Evolutionary conservation across 2,329 filamentous ascomycete species (phyloP).

Genomic region (Diaporthe vaccinii): DNA sequence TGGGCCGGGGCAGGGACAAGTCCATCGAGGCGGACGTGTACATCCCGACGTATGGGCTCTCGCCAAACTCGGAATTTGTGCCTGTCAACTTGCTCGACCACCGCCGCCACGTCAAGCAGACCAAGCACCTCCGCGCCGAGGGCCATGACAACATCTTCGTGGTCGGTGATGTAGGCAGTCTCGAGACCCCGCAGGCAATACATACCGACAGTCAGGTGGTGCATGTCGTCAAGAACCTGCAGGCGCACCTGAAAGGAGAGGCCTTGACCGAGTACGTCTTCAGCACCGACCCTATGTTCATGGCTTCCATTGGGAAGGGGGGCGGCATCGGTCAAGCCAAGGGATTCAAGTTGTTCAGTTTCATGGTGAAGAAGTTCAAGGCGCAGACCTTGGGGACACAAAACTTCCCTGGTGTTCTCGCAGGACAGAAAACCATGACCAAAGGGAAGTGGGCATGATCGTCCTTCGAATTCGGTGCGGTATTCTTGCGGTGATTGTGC

Average conservation of each 20-base stretch:
- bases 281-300: constrained; percentile 41
- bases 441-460: constrained; percentile 42
- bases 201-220: constrained; percentile 45
- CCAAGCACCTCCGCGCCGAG: constrained; percentile 45
- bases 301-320: constrained; percentile 45
- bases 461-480: neutral
- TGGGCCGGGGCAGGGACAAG: constrained; percentile 39
- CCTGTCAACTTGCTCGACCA: constrained; percentile 47
- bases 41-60: constrained; percentile 61
- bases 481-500: neutral
- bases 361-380: constrained; percentile 46
- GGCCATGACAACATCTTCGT: constrained; percentile 49
- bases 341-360: constrained; percentile 42
- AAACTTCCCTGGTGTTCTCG: constrained; percentile 38
- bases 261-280: constrained; percentile 42
- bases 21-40: constrained; percentile 59
- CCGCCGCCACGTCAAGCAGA: constrained; percentile 45
- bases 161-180: constrained; percentile 48
- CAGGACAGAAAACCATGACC: constrained; percentile 40
- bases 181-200: constrained; percentile 44
- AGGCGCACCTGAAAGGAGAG: constrained; percentile 42
- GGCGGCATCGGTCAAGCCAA: constrained; percentile 48
- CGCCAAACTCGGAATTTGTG: constrained; percentile 57
- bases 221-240: constrained; percentile 45
- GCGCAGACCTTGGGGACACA: constrained; percentile 44